These are phyloP conservation scores for Croton laevigatus DNA, from an alignment of 441 rosid species.

Conservation along the genomic window DNA sequence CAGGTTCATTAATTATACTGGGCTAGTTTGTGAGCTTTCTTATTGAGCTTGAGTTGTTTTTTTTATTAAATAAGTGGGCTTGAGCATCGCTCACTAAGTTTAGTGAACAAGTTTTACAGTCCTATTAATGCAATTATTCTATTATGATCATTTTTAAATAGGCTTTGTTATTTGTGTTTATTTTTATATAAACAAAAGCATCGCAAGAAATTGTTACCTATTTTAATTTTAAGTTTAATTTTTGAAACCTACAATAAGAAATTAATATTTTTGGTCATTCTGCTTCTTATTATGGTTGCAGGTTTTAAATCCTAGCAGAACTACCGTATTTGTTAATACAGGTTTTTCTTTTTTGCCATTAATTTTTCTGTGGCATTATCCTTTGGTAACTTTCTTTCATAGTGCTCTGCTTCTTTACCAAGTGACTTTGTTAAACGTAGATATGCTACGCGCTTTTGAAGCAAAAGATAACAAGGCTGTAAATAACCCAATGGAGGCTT, in stretches of 20 bases:
- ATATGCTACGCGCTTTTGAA: slow-evolving; percentile 78
- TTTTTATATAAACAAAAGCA: background rate
- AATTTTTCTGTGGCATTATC: background rate
- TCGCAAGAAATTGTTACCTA: background rate
- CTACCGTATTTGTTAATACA: slow-evolving; percentile 74
- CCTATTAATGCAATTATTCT: too few species aligned
- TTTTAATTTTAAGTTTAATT: too few species aligned
- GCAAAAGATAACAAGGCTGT: slow-evolving; percentile 64
- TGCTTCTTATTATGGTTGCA: slow-evolving; percentile 35
- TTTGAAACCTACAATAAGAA: background rate
- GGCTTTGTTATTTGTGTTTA: background rate
- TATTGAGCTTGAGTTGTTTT: too few species aligned
- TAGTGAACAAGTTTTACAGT: too few species aligned
- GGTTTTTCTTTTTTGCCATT: slow-evolving; percentile 40
- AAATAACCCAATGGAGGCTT: slow-evolving; percentile 85
- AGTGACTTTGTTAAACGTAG: slow-evolving; percentile 34
- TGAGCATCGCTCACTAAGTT: too few species aligned
- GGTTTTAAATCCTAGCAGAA: slow-evolving; percentile 71
- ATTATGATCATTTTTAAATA: background rate
- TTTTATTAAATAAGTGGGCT: too few species aligned
- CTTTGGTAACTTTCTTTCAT: slow-evolving; percentile 5
- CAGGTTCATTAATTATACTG: too few species aligned
- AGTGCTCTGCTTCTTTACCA: slow-evolving; percentile 17
- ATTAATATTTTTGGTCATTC: background rate
- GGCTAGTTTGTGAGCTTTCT: too few species aligned